Evolutionary conservation across 1,139 yeast species (phyloP).

Genomic region (Yamadazyma trypodendri): DNA sequence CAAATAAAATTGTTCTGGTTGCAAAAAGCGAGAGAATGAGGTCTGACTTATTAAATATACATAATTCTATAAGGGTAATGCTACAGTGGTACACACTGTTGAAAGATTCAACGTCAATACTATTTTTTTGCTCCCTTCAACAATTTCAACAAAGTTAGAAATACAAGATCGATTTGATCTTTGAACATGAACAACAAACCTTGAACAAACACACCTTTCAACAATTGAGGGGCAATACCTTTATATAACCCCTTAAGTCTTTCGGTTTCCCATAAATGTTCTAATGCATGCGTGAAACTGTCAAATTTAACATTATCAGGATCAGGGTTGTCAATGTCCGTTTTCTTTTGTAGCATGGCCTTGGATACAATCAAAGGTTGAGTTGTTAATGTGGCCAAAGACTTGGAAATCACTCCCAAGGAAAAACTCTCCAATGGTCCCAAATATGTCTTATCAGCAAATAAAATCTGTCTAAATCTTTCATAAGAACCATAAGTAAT

Average conservation of each 20-base stretch:
- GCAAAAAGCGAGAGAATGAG: too few species aligned
- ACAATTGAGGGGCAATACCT: conserved; percentile 78
- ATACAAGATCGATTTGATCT: conserved; percentile 58
- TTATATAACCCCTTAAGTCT: conserved; percentile 52
- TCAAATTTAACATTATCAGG: conserved; percentile 39
- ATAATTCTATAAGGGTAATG: not conserved
- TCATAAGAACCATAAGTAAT: conserved; percentile 86
- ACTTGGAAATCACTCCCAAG: conserved; percentile 77
- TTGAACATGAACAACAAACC: conserved; percentile 82
- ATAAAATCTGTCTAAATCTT: conserved; percentile 58
- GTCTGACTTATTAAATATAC: not conserved
- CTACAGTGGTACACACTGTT: not conserved
- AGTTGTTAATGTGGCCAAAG: conserved; percentile 72
- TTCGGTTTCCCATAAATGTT: conserved; percentile 45
- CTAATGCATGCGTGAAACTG: conserved; percentile 42
- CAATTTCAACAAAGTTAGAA: conserved; percentile 36
- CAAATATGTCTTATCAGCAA: conserved; percentile 45
- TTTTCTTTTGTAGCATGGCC: conserved; percentile 70
- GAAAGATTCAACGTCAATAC: not conserved
- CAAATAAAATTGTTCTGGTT: too few species aligned
- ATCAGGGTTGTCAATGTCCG: conserved; percentile 18
- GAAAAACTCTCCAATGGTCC: conserved; percentile 68
- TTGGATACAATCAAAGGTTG: conserved; percentile 86
- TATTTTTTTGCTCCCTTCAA: conserved; percentile 20
- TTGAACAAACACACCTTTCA: conserved; percentile 83